phyloP scores from a whole-genome alignment of 2,329 filamentous ascomycete species.

The Keithomyces neogunnii region DNA sequence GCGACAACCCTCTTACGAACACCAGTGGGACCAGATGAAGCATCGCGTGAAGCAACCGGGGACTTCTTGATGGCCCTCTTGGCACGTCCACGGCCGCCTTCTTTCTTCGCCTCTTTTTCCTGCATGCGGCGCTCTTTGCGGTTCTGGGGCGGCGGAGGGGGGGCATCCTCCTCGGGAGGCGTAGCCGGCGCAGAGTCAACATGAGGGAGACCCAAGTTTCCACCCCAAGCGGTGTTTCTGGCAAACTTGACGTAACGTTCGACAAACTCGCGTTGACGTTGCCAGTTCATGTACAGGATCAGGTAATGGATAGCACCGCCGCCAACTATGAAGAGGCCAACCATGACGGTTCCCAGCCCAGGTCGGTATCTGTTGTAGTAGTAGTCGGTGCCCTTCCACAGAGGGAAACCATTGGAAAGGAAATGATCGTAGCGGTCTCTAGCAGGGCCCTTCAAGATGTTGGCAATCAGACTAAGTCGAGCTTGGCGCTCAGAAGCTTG shows the following conservation, averaged over 20 bases:
- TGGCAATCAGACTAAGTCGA: constrained; percentile 73
- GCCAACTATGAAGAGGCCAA: constrained; percentile 72
- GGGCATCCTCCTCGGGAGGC: constrained; percentile 39
- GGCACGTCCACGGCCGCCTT: constrained; percentile 46
- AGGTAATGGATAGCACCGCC: constrained; percentile 85
- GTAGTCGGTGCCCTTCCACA: constrained; percentile 96
- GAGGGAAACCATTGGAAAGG: constrained; percentile 83
- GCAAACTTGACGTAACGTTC: constrained; percentile 88
- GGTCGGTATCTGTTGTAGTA: constrained; percentile 94
- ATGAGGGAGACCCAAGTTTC: constrained; percentile 65
- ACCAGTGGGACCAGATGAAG: constrained; percentile 50
- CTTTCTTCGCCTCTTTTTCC: constrained; percentile 73
- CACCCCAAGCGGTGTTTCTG: constrained; percentile 80
- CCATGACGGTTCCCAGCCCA: constrained; percentile 74
- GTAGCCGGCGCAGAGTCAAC: constrained; percentile 43
- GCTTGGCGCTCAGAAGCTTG: constrained; percentile 75
- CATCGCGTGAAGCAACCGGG: constrained; percentile 27
- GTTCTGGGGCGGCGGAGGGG: constrained; percentile 57
- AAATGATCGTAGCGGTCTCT: constrained; percentile 94
- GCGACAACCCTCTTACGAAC: constrained; percentile 81
- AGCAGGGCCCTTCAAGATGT: constrained; percentile 72
- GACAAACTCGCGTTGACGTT: constrained; percentile 83
- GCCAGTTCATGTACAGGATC: constrained; percentile 77
- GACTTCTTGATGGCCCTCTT: constrained; percentile 34
- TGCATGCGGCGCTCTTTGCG: constrained; percentile 81